Conservation (phyloP, 768 basidiomycete species). For the Tylopilus sp. region DNA sequence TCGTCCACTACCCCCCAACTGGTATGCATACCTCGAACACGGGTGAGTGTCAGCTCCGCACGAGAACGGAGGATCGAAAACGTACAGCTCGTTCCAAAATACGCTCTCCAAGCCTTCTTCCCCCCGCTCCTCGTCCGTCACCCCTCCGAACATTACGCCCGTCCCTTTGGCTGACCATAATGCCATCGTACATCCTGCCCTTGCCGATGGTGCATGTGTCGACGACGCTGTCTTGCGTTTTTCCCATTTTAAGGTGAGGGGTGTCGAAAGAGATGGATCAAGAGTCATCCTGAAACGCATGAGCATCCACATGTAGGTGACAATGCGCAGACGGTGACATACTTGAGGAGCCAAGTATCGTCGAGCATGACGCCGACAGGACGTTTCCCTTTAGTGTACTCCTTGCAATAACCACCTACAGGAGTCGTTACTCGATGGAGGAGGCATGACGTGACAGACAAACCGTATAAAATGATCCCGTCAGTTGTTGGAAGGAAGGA, state of each 20-base stretch:
- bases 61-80: constrained; percentile 1
- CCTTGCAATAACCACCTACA: constrained; percentile 86
- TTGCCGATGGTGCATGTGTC: constrained; percentile 52
- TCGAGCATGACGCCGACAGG: constrained; percentile 85
- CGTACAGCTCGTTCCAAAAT: constrained; percentile 80
- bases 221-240: constrained; percentile 70
- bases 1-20: constrained; percentile 64
- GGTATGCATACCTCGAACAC: constrained; percentile 71
- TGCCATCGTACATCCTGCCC: constrained; percentile 87
- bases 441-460: neutral
- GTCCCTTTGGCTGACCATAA: constrained; percentile 65
- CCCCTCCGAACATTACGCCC: constrained; percentile 84
- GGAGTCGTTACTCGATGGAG: neutral
- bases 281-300: constrained; percentile 30
- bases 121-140: constrained; percentile 79
- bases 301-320: neutral
- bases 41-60: neutral
- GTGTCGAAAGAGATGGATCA: constrained; percentile 19
- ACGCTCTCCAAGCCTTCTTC: constrained; percentile 83
- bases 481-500: constrained; percentile 78
- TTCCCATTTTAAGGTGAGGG: constrained; percentile 77
- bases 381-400: constrained; percentile 81
- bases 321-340: constrained; percentile 11
- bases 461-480: constrained; percentile 78
- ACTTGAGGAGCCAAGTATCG: constrained; percentile 88